Conservation (phyloP, 352 stramenopile species). For the Phytophthora sp. region DNA sequence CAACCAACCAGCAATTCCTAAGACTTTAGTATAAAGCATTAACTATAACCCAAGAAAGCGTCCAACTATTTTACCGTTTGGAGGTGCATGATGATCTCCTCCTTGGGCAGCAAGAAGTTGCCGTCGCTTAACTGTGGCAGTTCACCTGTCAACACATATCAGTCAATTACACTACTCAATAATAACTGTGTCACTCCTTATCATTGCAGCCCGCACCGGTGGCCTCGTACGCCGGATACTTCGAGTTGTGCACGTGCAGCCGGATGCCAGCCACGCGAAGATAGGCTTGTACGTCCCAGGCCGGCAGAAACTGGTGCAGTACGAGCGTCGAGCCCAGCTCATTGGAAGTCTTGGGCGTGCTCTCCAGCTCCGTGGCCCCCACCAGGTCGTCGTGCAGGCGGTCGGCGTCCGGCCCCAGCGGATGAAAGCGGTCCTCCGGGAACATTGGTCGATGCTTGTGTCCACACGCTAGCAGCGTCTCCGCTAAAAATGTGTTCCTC, state of each 20-base stretch:
- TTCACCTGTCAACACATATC: slow-evolving; percentile 46
- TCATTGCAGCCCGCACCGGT: slow-evolving; percentile 49
- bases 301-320: slow-evolving; percentile 86
- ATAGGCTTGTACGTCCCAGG: slow-evolving; percentile 88
- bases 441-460: slow-evolving; percentile 59
- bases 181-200: background rate
- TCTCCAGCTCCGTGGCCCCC: slow-evolving; percentile 54
- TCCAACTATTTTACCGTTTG: slow-evolving; percentile 59
- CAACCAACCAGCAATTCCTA: too few relatives aligned
- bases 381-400: slow-evolving; percentile 74
- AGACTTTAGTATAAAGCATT: background rate
- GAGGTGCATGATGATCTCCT: slow-evolving; percentile 87
- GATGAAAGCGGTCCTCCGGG: slow-evolving; percentile 82
- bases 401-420: slow-evolving; percentile 71
- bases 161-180: background rate
- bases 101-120: slow-evolving; percentile 86
- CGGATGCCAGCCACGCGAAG: slow-evolving; percentile 74
- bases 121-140: slow-evolving; percentile 86
- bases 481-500: background rate
- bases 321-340: slow-evolving; percentile 75
- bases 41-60: background rate
- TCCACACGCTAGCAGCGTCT: background rate
- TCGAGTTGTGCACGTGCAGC: slow-evolving; percentile 87
- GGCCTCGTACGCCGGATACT: slow-evolving; percentile 81
- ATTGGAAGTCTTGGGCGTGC: slow-evolving; percentile 66